phyloP scores from a whole-genome alignment of 1,284 basidiomycete genomes.

The Athelia sp. region DNA sequence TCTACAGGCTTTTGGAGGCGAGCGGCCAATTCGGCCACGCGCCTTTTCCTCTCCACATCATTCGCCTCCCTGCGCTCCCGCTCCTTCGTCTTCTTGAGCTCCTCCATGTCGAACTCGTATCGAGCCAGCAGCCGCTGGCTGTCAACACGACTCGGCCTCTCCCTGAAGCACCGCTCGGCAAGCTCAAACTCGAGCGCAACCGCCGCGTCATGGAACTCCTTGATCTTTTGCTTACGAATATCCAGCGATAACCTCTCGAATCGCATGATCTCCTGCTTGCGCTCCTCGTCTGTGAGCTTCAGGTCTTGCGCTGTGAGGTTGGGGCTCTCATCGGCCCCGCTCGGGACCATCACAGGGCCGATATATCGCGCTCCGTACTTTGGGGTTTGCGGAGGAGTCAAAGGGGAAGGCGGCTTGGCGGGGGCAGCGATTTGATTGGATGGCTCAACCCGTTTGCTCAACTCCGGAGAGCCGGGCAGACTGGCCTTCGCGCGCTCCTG shows the following conservation, averaged over 20 bases:
- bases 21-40: neutral
- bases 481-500: conserved; percentile 7
- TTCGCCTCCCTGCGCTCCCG: conserved; percentile 18
- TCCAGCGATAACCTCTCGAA: neutral
- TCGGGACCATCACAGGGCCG: neutral
- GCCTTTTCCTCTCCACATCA: neutral
- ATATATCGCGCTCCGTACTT: neutral
- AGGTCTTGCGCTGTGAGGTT: no score
- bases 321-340: no score
- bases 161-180: neutral
- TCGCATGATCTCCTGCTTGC: neutral
- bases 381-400: neutral
- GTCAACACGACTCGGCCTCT: neutral
- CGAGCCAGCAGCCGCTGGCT: neutral
- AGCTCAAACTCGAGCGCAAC: neutral
- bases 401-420: neutral
- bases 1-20: neutral
- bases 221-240: neutral
- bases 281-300: neutral
- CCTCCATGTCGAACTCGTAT: neutral
- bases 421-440: no score
- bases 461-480: conserved; percentile 8
- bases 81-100: conserved; percentile 10
- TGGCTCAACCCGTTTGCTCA: no score
- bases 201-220: neutral